Conservation (phyloP, 495 filamentous ascomycete genomes). For the Hypoxylon fuscum region DNA sequence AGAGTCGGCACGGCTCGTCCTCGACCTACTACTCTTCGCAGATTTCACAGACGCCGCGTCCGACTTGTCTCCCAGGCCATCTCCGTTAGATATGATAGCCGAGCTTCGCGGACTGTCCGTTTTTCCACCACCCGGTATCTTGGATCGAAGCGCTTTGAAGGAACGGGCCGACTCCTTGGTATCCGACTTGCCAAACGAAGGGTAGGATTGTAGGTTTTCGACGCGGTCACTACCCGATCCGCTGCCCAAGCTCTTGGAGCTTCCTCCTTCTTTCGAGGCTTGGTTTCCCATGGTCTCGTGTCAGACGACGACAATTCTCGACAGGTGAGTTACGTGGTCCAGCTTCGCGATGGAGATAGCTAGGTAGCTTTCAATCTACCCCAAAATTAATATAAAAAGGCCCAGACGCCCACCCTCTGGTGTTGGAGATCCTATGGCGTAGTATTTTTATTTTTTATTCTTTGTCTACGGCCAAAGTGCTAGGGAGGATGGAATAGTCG, state of each 20-base stretch:
- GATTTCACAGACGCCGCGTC: constrained; percentile 80
- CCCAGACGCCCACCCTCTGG: constrained; percentile 57
- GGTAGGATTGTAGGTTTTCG: constrained; percentile 74
- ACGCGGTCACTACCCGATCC: constrained; percentile 47
- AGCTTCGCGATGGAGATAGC: constrained; percentile 11
- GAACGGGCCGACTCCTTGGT: constrained; percentile 94
- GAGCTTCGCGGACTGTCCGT: constrained; percentile 85
- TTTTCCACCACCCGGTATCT: constrained; percentile 67
- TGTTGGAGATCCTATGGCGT: constrained; percentile 38
- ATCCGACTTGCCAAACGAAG: constrained; percentile 92
- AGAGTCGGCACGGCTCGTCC: constrained; percentile 49
- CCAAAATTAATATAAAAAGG: constrained; percentile 22
- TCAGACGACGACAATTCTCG: constrained; percentile 19
- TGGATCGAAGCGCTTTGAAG: constrained; percentile 75
- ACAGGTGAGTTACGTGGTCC: constrained; percentile 1
- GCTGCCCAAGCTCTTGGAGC: constrained; percentile 49
- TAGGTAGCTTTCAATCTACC: constrained; percentile 27
- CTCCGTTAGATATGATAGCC: constrained; percentile 67
- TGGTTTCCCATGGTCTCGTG: constrained; percentile 83
- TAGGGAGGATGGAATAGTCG: constrained; percentile 60
- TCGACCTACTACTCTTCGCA: constrained; percentile 63
- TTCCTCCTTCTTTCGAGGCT: constrained; percentile 78
- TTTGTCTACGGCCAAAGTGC: constrained; percentile 31
- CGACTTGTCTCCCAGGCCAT: constrained; percentile 68
- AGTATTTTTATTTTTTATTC: constrained; percentile 13